Percentiles rank a stretch among this genome's conserved stretches.
Evolutionary conservation across 108 stramenopile genomes (phyloP).

Genomic region (Fragilariopsis cylindrus): DNA sequence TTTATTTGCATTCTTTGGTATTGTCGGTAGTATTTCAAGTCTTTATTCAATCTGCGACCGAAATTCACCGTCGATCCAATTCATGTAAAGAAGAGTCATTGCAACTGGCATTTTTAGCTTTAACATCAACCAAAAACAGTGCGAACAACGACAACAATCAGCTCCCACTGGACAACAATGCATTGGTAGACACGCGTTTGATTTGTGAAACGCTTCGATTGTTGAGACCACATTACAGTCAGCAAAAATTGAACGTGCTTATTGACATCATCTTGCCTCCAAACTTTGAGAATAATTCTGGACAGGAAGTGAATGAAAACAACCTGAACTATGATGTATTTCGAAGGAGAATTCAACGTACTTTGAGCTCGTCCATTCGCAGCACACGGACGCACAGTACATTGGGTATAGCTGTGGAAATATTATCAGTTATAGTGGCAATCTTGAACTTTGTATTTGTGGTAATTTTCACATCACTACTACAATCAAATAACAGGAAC

Average conservation of each 20-base stretch:
- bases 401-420: conserved; percentile 29
- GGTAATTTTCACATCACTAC: conserved; percentile 35
- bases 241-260: conserved; percentile 11
- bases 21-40: conserved; percentile 60
- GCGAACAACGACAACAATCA: not conserved
- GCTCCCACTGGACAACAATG: not conserved
- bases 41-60: conserved; percentile 47
- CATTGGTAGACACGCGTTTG: not conserved
- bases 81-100: conserved; percentile 46
- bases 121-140: conserved; percentile 8
- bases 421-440: conserved; percentile 36
- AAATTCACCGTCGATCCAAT: conserved; percentile 34
- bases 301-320: not conserved
- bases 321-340: conserved; percentile 25
- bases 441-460: conserved; percentile 53
- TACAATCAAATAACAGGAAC: conserved; percentile 4
- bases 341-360: conserved; percentile 40
- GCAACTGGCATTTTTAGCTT: conserved; percentile 37
- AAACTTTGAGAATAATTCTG: not conserved
- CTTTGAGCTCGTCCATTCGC: conserved; percentile 44
- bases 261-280: conserved; percentile 22
- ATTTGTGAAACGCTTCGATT: conserved; percentile 12
- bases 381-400: conserved; percentile 22
- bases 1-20: conserved; percentile 53
- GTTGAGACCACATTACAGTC: conserved; percentile 2